These are phyloP conservation scores for Astragalus membranaceus DNA, from an alignment of 306 rosid genomes.

Conservation along the genomic window DNA sequence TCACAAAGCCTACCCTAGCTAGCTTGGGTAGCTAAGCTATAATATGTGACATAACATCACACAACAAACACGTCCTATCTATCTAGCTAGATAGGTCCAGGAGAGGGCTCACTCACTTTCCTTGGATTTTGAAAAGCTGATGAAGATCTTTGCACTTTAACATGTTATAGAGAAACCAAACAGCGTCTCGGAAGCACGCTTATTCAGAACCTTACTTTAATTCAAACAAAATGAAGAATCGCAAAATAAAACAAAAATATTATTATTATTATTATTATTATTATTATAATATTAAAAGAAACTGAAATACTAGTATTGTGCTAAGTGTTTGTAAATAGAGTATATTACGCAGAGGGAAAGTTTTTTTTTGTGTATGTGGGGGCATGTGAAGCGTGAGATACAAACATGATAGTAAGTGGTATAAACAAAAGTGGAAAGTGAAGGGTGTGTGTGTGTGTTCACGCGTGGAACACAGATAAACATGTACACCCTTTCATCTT, in stretches of 20 bases:
- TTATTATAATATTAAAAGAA: neutral
- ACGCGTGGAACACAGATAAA: conserved; percentile 21
- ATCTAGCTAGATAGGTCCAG: neutral
- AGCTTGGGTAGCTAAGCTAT: no score
- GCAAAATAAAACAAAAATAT: neutral
- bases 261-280: no score
- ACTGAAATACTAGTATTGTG: no score
- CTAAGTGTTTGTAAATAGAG: neutral
- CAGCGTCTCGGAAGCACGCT: conserved; percentile 38
- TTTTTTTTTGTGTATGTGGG: no score
- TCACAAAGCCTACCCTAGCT: neutral
- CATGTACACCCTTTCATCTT: conserved; percentile 10
- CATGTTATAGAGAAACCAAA: conserved; percentile 24
- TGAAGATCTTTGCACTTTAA: conserved; percentile 43
- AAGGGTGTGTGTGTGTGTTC: conserved; percentile 25
- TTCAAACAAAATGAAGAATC: neutral
- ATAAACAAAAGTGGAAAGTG: conserved; percentile 31
- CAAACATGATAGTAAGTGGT: no score
- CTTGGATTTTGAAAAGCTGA: conserved; percentile 33
- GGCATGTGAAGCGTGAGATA: conserved; percentile 26
- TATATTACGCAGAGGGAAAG: no score
- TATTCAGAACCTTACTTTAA: conserved; percentile 23
- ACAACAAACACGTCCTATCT: neutral
- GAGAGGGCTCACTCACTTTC: conserved; percentile 1
- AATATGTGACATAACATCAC: conserved; percentile 18